A percentile compares a stretch with the other conserved stretches of the same genome.
Conservation (phyloP, 768 basidiomycete genomes). For the Lentinula detonsa region DNA sequence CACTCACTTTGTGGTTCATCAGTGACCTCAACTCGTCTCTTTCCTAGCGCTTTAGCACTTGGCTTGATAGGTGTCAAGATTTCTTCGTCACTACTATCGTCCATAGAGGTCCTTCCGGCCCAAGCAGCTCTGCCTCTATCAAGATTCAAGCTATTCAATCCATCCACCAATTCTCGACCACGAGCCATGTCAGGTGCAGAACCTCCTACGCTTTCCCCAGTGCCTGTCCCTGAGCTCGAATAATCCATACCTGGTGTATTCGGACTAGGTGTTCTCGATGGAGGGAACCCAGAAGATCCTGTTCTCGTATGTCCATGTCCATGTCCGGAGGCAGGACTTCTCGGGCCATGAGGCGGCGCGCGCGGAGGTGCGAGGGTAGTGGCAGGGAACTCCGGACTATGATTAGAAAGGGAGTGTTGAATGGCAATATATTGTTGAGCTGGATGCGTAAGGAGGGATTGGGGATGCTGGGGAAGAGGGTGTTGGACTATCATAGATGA, state of each 20-base stretch:
- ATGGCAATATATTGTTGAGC: conserved; percentile 26
- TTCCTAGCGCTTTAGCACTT: conserved; percentile 86
- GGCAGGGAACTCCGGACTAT: conserved; percentile 26
- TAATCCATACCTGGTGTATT: conserved; percentile 1
- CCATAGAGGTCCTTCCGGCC: background rate
- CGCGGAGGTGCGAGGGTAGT: conserved; percentile 3
- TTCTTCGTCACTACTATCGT: conserved; percentile 24
- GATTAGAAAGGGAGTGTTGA: background rate
- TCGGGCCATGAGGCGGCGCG: conserved; percentile 1
- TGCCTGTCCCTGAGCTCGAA: background rate
- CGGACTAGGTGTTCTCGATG: conserved; percentile 3
- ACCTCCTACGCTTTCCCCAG: background rate
- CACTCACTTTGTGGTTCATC: conserved; percentile 43
- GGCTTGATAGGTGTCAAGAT: conserved; percentile 45
- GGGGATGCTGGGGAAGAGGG: conserved; percentile 3
- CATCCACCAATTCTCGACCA: background rate
- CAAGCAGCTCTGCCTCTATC: background rate
- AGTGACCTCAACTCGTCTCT: conserved; percentile 55
- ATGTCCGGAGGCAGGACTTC: conserved; percentile 2
- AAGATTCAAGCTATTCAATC: background rate
- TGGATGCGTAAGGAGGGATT: background rate
- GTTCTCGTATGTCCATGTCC: conserved; percentile 3
- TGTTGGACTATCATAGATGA: background rate
- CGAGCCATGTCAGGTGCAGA: background rate
- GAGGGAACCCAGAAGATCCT: background rate